phyloP scores from a whole-genome alignment of 2,329 filamentous ascomycete species.

The Emmonsia crescens region DNA sequence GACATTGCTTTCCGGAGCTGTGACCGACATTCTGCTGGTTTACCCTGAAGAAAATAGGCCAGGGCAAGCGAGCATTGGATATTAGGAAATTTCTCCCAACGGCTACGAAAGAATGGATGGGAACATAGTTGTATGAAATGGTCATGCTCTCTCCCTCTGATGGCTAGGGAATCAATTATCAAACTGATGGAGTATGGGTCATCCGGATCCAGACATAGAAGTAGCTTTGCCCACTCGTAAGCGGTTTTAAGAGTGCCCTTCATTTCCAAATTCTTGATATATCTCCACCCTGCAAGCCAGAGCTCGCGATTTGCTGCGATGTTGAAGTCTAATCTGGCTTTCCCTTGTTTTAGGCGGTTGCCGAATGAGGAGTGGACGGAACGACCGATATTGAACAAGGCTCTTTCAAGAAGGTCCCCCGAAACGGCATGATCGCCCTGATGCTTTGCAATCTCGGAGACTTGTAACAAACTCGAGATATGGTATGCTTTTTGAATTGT shows the following conservation, averaged over 20 bases:
- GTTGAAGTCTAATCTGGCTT: slow-evolving; percentile 68
- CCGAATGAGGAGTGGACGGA: slow-evolving; percentile 75
- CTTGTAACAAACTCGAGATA: slow-evolving; percentile 84
- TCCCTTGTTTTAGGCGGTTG: slow-evolving; percentile 62
- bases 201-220: slow-evolving; percentile 60
- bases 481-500: slow-evolving; percentile 55
- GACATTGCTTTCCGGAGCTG: slow-evolving; percentile 58
- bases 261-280: slow-evolving; percentile 71
- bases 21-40: slow-evolving; percentile 53
- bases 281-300: slow-evolving; percentile 81
- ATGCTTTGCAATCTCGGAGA: slow-evolving; percentile 83
- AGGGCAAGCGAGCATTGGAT: slow-evolving; percentile 66
- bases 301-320: slow-evolving; percentile 84
- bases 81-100: slow-evolving; percentile 52
- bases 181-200: slow-evolving; percentile 80
- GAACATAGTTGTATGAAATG: slow-evolving; percentile 63
- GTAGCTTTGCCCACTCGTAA: slow-evolving; percentile 82
- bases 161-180: slow-evolving; percentile 69
- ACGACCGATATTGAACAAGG: slow-evolving; percentile 86
- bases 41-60: slow-evolving; percentile 61
- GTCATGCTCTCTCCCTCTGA: slow-evolving; percentile 66
- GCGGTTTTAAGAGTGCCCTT: slow-evolving; percentile 92
- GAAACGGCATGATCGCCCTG: slow-evolving; percentile 79
- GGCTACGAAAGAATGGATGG: slow-evolving; percentile 38
- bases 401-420: slow-evolving; percentile 78